phyloP scores from a whole-genome alignment of 805 yeast genomes.

The Spathaspora boniae region DNA sequence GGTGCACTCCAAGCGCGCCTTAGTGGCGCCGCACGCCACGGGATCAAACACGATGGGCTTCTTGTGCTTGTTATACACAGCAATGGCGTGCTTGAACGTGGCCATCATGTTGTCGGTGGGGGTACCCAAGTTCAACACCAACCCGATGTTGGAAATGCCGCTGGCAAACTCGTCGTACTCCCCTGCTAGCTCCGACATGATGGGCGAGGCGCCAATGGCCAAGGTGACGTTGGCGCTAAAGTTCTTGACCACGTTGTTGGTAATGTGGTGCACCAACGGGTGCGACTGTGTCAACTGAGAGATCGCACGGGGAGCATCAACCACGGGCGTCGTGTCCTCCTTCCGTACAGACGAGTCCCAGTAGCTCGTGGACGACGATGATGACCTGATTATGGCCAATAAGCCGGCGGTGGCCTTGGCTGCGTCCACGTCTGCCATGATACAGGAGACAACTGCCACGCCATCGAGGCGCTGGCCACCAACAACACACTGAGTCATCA shows the following conservation, averaged over 20 bases:
- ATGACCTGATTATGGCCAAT: slow-evolving; percentile 22
- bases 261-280: slow-evolving; percentile 83
- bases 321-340: slow-evolving; percentile 5
- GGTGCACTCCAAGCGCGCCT: slow-evolving; percentile 49
- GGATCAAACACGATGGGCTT: slow-evolving; percentile 81
- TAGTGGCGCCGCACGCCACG: slow-evolving; percentile 87
- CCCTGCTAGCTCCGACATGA: slow-evolving; percentile 71
- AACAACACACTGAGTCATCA: slow-evolving; percentile 46
- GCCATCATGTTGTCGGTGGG: slow-evolving; percentile 44
- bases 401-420: slow-evolving; percentile 45
- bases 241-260: slow-evolving; percentile 85
- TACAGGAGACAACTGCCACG: slow-evolving; percentile 85
- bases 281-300: slow-evolving; percentile 20
- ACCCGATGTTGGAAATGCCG: slow-evolving; percentile 46
- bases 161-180: slow-evolving; percentile 68
- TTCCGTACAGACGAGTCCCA: slow-evolving; percentile 14
- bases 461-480: slow-evolving; percentile 62
- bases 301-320: not conserved
- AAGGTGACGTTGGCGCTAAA: slow-evolving; percentile 83
- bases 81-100: slow-evolving; percentile 49
- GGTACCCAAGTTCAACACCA: slow-evolving; percentile 77
- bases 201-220: slow-evolving; percentile 83
- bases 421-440: slow-evolving; percentile 64
- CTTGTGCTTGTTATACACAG: slow-evolving; percentile 51
- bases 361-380: too few species aligned